Evolutionary conservation across 495 filamentous ascomycete species (phyloP), one percentile per base, ranked within the genome.

Genomic region (Lophium mytilinum): DNA sequence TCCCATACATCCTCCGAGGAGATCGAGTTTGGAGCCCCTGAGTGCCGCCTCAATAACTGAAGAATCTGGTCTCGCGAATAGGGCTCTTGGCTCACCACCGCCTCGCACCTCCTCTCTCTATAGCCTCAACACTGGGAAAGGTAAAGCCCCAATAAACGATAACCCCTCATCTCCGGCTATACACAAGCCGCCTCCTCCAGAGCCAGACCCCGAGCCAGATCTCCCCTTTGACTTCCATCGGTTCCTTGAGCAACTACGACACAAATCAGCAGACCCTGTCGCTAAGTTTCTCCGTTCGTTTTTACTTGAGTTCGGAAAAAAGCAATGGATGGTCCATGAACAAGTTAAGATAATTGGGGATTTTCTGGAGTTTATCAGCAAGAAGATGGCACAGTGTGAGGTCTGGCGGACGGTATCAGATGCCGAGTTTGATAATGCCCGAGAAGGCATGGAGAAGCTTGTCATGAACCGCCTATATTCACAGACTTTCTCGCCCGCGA

Each of bases 241-340:
- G 7, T 99, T 99, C 66, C 72, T 99, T 52, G 92, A 95, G 65
- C 93, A 99, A 67, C 76, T 99, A 30, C 84, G 93, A 51, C 91
- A 97, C 71, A 86, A 91, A 48, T 95, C 92, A 19, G 94, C 93
- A 15, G 93, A 99, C 64, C 94, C 93, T 5, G 92, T 99, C 1
- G 94, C 93, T 11, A 88, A 89, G 61, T 99, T 95, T 68, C 80
- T 99, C 17, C 85, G 91, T 45, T 96, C 92, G 6, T 99, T 99
- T 67, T 75, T 99, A 11, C 78, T 81, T 37, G 93, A 97, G 69
- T 99, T 99, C 73, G 89, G 86, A 10, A 99, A 99, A 73, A 88
- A 89, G 63, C 94, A 96, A 70, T 99, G 93, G 93, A 94, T 95
- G 91, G 93, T 95, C 8, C 93, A 97, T 66, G 93, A 99, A 71